A percentile compares a stretch with the other conserved stretches of the same genome.
Conservation (phyloP, 1,284 basidiomycete species). For the Omphalotus olearius region DNA sequence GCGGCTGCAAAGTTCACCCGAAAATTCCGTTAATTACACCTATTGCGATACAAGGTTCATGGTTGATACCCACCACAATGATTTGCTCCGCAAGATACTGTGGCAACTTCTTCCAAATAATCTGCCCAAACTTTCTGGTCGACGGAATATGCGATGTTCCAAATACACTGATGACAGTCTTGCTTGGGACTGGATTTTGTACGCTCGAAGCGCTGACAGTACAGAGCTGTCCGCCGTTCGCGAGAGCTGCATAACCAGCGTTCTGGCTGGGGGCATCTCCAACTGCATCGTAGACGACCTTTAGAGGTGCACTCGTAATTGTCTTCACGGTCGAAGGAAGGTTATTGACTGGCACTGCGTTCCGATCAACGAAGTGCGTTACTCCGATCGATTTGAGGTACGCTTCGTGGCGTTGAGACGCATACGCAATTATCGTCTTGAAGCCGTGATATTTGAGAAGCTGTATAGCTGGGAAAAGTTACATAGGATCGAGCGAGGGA, state of each 20-base stretch:
- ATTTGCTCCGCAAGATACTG: neutral
- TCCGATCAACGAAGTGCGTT: slow-evolving; percentile 33
- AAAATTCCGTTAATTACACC: neutral
- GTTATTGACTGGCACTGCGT: slow-evolving; percentile 2
- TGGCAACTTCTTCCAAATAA: neutral
- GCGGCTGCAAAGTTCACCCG: neutral
- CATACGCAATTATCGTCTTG: slow-evolving; percentile 33
- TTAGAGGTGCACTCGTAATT: slow-evolving; percentile 3
- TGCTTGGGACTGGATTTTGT: neutral
- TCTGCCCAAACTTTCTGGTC: slow-evolving; percentile 8
- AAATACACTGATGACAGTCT: slow-evolving; percentile 1
- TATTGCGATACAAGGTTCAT: neutral
- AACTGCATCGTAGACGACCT: slow-evolving; percentile 10
- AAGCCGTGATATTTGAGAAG: slow-evolving; percentile 37
- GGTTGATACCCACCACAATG: slow-evolving; percentile 5
- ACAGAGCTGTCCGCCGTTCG: slow-evolving; percentile 1
- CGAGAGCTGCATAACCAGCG: slow-evolving; percentile 5
- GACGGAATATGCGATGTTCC: slow-evolving; percentile 1
- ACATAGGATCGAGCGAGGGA: neutral
- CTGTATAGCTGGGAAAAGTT: slow-evolving; percentile 28
- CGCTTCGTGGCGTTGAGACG: slow-evolving; percentile 30
- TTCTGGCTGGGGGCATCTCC: neutral
- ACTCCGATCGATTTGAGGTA: slow-evolving; percentile 37
- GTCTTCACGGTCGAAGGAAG: slow-evolving; percentile 6
- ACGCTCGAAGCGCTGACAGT: neutral